phyloP scores from a whole-genome alignment of 192 early-diverging fungal species.

The Backusella tarrabulga region DNA sequence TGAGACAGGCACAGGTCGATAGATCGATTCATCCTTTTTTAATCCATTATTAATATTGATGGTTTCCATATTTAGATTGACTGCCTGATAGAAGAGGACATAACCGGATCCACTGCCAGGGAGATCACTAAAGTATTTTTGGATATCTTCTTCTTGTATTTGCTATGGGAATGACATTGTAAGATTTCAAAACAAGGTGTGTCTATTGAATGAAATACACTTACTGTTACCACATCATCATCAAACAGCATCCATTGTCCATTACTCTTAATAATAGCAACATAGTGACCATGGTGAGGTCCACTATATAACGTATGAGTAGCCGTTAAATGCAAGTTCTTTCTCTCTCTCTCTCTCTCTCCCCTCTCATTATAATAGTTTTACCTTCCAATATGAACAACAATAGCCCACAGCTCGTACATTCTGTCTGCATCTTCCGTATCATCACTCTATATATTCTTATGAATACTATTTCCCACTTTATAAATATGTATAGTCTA shows the following conservation, averaged over 20 bases:
- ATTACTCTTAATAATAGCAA: slow-evolving; percentile 83
- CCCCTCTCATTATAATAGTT: not conserved
- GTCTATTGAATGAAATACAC: not conserved
- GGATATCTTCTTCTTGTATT: slow-evolving; percentile 74
- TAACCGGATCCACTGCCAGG: slow-evolving; percentile 77
- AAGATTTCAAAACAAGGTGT: not conserved
- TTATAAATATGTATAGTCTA: not conserved
- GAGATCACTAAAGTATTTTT: slow-evolving; percentile 80
- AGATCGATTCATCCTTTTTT: not conserved
- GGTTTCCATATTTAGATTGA: slow-evolving; percentile 28
- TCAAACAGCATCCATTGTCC: slow-evolving; percentile 94
- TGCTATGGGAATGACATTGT: slow-evolving; percentile 28
- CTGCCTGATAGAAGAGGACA: slow-evolving; percentile 76
- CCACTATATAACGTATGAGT: slow-evolving; percentile 52
- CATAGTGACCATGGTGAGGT: slow-evolving; percentile 96
- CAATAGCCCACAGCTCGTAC: slow-evolving; percentile 87
- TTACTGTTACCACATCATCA: slow-evolving; percentile 91
- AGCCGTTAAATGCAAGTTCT: not conserved
- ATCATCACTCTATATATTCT: slow-evolving; percentile 60
- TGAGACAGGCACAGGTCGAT: not conserved
- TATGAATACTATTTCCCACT: not conserved
- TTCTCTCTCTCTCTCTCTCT: not conserved
- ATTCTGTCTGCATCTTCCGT: slow-evolving; percentile 82
- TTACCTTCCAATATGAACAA: slow-evolving; percentile 92
- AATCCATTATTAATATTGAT: slow-evolving; percentile 8